phyloP scores from a whole-genome alignment of 441 rosid genomes.

The Mallotus repandus region DNA sequence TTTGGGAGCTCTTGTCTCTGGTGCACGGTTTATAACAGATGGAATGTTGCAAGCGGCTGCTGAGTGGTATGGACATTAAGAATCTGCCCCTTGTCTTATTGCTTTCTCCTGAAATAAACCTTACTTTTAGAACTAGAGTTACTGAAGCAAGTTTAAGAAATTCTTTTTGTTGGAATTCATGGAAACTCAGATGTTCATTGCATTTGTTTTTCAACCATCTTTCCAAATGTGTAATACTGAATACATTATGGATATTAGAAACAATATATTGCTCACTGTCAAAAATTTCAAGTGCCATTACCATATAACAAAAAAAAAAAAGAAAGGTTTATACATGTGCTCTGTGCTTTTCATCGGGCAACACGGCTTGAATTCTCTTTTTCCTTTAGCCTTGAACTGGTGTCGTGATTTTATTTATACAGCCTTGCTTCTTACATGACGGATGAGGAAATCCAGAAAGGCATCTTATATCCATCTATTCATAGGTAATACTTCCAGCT shows the following conservation, averaged over 20 bases:
- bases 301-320: background rate
- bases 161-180: background rate
- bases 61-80: constrained; percentile 59
- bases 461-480: constrained; percentile 85
- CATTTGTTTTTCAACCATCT: background rate
- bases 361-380: constrained; percentile 5
- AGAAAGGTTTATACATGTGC: background rate
- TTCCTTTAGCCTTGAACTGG: constrained; percentile 10
- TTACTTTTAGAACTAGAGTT: background rate
- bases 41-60: constrained; percentile 92
- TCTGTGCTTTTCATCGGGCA: background rate
- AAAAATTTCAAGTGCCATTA: background rate
- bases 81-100: constrained; percentile 6
- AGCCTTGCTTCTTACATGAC: constrained; percentile 98
- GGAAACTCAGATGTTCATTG: background rate
- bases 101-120: background rate
- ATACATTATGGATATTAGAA: background rate
- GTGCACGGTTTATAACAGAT: constrained; percentile 77
- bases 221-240: background rate
- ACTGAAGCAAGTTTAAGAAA: background rate
- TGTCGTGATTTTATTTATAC: constrained; percentile 29
- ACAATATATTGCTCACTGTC: background rate
- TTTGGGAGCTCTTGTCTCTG: constrained; percentile 80
- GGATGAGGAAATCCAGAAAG: constrained; percentile 71
- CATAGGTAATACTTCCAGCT: constrained; percentile 46